phyloP scores from a whole-genome alignment of 306 rosid species.

The Purshia tridentata region DNA sequence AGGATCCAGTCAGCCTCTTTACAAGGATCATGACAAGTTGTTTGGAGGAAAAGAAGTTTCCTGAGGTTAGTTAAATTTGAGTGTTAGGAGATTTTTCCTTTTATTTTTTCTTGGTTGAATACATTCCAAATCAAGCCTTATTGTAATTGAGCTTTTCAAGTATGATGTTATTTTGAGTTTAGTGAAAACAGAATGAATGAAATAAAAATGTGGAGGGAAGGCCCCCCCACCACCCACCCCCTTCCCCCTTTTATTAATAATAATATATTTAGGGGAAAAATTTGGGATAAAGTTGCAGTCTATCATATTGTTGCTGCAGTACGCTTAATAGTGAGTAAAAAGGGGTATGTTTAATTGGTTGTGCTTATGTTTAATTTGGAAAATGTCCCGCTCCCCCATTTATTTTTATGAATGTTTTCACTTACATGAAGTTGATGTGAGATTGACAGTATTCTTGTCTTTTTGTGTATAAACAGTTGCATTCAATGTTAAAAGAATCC shows the following conservation, averaged over 20 bases:
- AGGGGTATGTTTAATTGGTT: neutral
- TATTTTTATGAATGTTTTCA: conserved; percentile 12
- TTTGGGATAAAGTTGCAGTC: neutral
- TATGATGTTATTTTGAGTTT: neutral
- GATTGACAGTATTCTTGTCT: neutral
- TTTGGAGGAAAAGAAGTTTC: conserved; percentile 50
- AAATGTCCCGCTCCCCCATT: neutral
- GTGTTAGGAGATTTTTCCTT: neutral
- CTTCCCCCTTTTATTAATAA: too few relatives aligned
- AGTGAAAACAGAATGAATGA: neutral
- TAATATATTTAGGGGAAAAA: neutral
- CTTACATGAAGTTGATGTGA: neutral
- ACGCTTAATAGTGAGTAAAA: too few relatives aligned
- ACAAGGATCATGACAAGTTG: conserved; percentile 50
- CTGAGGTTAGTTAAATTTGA: conserved; percentile 59
- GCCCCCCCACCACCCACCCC: too few relatives aligned
- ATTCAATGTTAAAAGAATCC: conserved; percentile 33
- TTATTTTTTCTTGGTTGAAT: neutral
- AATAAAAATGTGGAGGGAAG: too few relatives aligned
- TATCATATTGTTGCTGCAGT: too few relatives aligned
- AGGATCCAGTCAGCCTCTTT: conserved; percentile 60
- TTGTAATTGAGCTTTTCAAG: neutral
- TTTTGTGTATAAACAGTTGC: conserved; percentile 33
- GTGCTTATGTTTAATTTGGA: neutral
- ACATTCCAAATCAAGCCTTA: neutral